These are phyloP conservation scores for Syncephalastrum sp. DNA, from an alignment of 371 early-diverging fungal genomes.

Conservation along the genomic window DNA sequence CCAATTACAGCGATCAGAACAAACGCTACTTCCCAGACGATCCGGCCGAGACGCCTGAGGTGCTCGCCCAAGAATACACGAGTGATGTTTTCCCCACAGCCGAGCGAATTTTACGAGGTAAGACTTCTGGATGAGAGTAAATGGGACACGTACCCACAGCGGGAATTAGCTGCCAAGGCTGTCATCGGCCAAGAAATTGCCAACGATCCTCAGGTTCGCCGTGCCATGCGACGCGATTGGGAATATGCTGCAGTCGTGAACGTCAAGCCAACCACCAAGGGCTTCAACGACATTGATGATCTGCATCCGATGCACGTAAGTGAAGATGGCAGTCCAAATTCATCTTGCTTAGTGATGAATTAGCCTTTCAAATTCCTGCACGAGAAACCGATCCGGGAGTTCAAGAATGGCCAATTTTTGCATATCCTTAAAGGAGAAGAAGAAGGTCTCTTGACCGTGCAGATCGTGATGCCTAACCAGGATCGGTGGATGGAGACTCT, in stretches of 20 bases:
- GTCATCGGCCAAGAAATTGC: conserved; percentile 79
- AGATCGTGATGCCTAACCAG: conserved; percentile 65
- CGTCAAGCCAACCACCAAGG: conserved; percentile 84
- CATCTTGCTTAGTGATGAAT: not conserved
- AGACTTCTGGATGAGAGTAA: not conserved
- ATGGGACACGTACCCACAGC: not conserved
- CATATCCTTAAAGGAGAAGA: conserved; percentile 75
- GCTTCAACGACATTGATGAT: conserved; percentile 72
- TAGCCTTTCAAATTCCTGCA: conserved; percentile 84
- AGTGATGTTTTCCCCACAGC: conserved; percentile 50
- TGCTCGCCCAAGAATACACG: conserved; percentile 62
- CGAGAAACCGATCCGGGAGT: conserved; percentile 73
- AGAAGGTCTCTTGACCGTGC: conserved; percentile 70
- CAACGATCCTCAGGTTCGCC: conserved; percentile 80
- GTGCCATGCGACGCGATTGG: conserved; percentile 78
- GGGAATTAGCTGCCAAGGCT: conserved; percentile 55
- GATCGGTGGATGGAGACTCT: conserved; percentile 56
- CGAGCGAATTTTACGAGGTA: conserved; percentile 9
- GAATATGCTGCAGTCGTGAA: conserved; percentile 66
- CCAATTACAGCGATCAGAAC: conserved; percentile 56
- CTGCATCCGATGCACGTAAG: conserved; percentile 71
- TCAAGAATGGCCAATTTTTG: conserved; percentile 75
- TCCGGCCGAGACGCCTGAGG: conserved; percentile 48
- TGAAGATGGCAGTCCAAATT: not conserved
- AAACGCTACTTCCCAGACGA: conserved; percentile 63